These are phyloP conservation scores for Mastigamoeba balamuthi DNA, from an alignment of 78 protist species.

Conservation along the genomic window DNA sequence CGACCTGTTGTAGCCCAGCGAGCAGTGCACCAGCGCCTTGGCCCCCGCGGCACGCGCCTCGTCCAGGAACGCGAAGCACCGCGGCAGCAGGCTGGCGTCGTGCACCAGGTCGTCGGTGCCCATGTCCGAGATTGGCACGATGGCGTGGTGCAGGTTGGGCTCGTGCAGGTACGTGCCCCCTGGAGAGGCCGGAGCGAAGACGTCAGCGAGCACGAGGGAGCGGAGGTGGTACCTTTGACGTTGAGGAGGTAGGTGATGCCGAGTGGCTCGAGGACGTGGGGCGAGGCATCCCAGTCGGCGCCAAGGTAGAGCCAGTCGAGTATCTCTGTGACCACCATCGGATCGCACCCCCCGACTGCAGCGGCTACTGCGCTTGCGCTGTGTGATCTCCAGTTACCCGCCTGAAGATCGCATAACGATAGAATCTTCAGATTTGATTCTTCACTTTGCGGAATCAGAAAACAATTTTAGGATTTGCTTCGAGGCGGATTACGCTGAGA, in stretches of 20 bases:
- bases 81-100: not conserved
- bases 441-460: no score
- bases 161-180: not conserved
- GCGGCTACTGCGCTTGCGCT: no score
- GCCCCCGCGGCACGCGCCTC: not conserved
- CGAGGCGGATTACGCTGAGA: no score
- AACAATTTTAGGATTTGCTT: no score
- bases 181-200: not conserved
- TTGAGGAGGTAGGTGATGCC: not conserved
- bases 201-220: not conserved
- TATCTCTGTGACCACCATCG: no score
- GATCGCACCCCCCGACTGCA: no score
- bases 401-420: no score
- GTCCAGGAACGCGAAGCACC: not conserved
- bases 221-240: not conserved
- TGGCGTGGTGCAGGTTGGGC: not conserved
- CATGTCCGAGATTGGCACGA: not conserved
- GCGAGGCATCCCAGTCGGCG: not conserved
- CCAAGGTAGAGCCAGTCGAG: no score
- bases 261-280: not conserved
- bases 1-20: not conserved
- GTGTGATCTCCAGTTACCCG: no score
- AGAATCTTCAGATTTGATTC: no score
- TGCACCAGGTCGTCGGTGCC: not conserved
- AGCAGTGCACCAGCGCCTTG: not conserved